These are phyloP conservation scores for Quercus phellos DNA, from an alignment of 331 rosid genomes.

Conservation along the genomic window DNA sequence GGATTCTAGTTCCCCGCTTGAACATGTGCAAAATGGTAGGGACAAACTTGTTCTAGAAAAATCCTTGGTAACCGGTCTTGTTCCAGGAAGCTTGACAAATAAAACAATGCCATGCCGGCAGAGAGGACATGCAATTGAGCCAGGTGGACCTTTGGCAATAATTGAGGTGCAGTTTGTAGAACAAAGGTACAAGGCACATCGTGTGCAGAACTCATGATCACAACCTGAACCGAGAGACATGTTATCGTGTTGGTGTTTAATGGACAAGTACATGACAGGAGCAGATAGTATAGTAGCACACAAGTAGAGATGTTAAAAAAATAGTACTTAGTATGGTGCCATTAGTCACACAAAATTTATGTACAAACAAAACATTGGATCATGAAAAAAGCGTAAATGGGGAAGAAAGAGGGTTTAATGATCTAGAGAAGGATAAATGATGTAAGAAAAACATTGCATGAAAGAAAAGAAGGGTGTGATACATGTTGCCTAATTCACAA, in stretches of 20 bases:
- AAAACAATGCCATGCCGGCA: slow-evolving; percentile 85
- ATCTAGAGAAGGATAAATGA: background rate
- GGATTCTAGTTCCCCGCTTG: slow-evolving; percentile 44
- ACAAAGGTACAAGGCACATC: slow-evolving; percentile 89
- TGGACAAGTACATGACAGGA: background rate
- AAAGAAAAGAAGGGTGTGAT: background rate
- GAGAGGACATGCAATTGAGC: slow-evolving; percentile 94
- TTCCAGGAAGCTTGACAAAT: slow-evolving; percentile 58
- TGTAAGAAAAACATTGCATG: background rate
- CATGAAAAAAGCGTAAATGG: background rate
- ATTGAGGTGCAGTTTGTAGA: slow-evolving; percentile 54
- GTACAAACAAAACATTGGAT: background rate
- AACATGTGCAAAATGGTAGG: slow-evolving; percentile 60
- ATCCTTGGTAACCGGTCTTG: slow-evolving; percentile 37
- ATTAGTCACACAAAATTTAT: too few relatives aligned
- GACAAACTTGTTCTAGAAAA: slow-evolving; percentile 54
- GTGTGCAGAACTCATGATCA: slow-evolving; percentile 91
- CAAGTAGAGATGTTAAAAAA: background rate
- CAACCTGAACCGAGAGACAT: slow-evolving; percentile 55
- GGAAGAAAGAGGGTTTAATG: background rate
- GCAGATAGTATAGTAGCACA: background rate
- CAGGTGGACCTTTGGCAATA: slow-evolving; percentile 51
- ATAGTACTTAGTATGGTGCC: too few relatives aligned
- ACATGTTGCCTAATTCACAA: background rate
- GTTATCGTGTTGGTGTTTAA: background rate